Percentiles rank a stretch among this genome's conserved stretches.
Evolutionary conservation across 306 rosid species (phyloP).

Genomic region (Neltuma alba): DNA sequence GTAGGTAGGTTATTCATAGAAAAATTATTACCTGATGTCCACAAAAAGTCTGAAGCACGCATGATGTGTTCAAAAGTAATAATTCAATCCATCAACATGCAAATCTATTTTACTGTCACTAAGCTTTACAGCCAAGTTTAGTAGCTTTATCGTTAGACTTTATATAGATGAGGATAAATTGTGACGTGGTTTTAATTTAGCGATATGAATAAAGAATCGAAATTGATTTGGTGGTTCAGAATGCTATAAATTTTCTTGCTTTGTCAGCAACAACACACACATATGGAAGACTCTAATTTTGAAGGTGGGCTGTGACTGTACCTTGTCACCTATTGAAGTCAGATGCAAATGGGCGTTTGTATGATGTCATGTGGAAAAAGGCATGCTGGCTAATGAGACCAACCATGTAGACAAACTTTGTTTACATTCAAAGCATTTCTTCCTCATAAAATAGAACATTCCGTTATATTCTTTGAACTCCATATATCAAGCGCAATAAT

Average conservation of each 20-base stretch:
- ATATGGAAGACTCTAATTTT: no score
- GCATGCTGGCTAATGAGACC: background rate
- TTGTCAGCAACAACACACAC: slow-evolving; percentile 4
- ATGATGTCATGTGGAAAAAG: background rate
- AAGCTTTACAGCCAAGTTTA: background rate
- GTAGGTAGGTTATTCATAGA: background rate
- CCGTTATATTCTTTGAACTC: no score
- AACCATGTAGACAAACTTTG: slow-evolving; percentile 10
- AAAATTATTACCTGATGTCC: background rate
- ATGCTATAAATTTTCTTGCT: slow-evolving; percentile 1
- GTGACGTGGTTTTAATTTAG: background rate
- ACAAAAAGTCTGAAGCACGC: background rate
- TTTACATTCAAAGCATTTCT: slow-evolving; percentile 5
- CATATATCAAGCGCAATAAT: no score
- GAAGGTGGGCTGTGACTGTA: no score
- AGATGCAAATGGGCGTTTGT: slow-evolving; percentile 1
- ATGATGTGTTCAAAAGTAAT: no score
- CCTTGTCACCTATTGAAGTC: no score
- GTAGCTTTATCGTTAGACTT: background rate
- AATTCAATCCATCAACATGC: no score
- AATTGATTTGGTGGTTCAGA: background rate
- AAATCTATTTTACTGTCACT: no score
- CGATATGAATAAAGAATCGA: background rate
- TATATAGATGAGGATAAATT: background rate
- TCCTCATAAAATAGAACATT: no score